Evolutionary conservation across 352 stramenopile species (phyloP).

Genomic region (Pythium coloratum): DNA sequence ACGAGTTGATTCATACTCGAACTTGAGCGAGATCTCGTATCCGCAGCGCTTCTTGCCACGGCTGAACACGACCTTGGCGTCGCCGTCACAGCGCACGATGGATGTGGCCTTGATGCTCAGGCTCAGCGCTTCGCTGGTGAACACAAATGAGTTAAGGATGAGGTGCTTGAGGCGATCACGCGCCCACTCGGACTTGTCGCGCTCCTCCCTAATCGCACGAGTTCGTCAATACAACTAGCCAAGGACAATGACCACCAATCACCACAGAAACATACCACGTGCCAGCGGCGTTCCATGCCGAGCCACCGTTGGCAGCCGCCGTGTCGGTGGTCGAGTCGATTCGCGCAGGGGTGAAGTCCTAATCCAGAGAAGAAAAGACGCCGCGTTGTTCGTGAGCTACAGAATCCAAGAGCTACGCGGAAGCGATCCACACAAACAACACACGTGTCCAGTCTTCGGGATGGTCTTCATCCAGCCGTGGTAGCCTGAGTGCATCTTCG

Average conservation of each 20-base stretch:
- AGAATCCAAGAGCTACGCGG: not conserved
- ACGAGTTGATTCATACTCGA: constrained; percentile 57
- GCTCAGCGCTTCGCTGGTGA: constrained; percentile 46
- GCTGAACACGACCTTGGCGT: constrained; percentile 86
- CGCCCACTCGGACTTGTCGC: constrained; percentile 82
- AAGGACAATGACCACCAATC: not conserved
- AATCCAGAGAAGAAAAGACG: not conserved
- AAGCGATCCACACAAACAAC: not conserved
- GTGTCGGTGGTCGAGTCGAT: constrained; percentile 46
- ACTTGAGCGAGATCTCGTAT: constrained; percentile 84
- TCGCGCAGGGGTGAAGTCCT: constrained; percentile 79
- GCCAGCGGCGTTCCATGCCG: constrained; percentile 79
- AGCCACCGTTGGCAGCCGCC: constrained; percentile 39
- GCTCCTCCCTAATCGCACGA: constrained; percentile 58
- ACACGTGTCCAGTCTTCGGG: constrained; percentile 70
- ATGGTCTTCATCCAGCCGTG: constrained; percentile 90
- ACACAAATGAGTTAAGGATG: constrained; percentile 59
- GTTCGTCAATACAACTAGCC: not conserved
- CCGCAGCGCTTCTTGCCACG: constrained; percentile 85
- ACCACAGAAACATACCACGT: constrained; percentile 52
- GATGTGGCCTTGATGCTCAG: constrained; percentile 60
- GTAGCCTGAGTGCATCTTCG: constrained; percentile 82
- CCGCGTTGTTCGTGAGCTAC: not conserved
- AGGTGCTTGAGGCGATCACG: constrained; percentile 68
- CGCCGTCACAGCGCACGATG: constrained; percentile 71